These are phyloP conservation scores for Gastrolobium bilobum DNA, from an alignment of 306 rosid species.

Conservation along the genomic window DNA sequence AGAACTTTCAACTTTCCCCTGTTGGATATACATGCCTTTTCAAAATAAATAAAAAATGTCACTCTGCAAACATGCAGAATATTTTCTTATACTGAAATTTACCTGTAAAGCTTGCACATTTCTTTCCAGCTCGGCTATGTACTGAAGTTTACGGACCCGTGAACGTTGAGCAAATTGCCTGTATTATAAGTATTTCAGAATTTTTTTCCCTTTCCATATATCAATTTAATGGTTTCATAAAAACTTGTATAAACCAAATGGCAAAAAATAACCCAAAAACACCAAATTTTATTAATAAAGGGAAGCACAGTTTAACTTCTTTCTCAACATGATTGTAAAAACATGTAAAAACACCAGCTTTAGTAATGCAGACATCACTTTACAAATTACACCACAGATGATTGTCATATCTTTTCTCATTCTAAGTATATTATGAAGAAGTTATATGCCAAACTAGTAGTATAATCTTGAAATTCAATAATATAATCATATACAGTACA, in stretches of 20 bases:
- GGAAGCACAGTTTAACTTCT: conserved; percentile 8
- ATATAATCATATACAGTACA: background rate
- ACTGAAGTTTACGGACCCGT: conserved; percentile 96
- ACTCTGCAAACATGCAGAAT: conserved; percentile 7
- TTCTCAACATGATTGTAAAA: background rate
- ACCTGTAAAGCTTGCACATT: conserved; percentile 96
- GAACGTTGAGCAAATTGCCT: conserved; percentile 99
- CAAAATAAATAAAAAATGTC: background rate
- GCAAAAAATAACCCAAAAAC: background rate
- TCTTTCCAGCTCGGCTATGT: conserved; percentile 98
- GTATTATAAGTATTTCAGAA: conserved; percentile 54
- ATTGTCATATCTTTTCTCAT: conserved; percentile 4
- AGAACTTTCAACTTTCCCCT: conserved; percentile 43
- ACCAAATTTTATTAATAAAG: conserved; percentile 2
- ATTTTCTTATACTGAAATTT: conserved; percentile 55
- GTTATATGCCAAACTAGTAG: background rate
- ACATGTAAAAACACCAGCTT: conserved; percentile 27
- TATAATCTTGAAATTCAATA: conserved; percentile 31
- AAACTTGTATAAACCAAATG: conserved; percentile 8
- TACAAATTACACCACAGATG: conserved; percentile 11
- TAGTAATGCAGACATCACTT: conserved; percentile 36
- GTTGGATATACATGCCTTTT: conserved; percentile 29
- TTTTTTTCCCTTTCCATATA: conserved; percentile 12
- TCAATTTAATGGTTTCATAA: conserved; percentile 2
- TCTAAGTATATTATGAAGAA: conserved; percentile 1